Conservation (phyloP, 176 grass and related monocot species). For the Oropetium thomaeum region DNA sequence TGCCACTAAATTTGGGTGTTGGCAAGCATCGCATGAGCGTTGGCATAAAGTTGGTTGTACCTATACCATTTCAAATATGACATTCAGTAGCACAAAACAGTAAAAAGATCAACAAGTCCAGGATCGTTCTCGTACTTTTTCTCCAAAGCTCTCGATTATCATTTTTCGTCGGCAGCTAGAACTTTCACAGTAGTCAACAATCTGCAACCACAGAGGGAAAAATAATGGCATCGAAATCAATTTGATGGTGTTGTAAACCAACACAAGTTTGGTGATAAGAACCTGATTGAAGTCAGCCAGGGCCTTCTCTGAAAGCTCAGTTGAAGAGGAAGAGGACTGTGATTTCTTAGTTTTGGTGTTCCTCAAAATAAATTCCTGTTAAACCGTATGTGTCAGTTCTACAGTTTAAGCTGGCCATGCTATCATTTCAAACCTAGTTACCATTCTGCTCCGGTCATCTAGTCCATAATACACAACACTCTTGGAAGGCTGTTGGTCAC, state of each 20-base stretch:
- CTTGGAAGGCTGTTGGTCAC: slow-evolving; percentile 71
- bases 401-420: not conserved
- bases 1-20: slow-evolving; percentile 68
- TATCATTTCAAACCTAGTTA: slow-evolving; percentile 34
- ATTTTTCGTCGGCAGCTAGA: slow-evolving; percentile 65
- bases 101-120: slow-evolving; percentile 8
- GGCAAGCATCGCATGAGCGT: slow-evolving; percentile 81
- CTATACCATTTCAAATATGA: slow-evolving; percentile 46
- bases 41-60: slow-evolving; percentile 73
- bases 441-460: slow-evolving; percentile 84
- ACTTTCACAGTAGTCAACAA: slow-evolving; percentile 90
- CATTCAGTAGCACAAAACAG: slow-evolving; percentile 27
- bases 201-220: slow-evolving; percentile 43
- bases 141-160: slow-evolving; percentile 88
- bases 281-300: slow-evolving; percentile 85
- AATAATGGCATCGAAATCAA: slow-evolving; percentile 1
- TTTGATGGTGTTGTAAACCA: slow-evolving; percentile 4
- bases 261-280: slow-evolving; percentile 21
- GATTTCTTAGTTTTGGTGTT: slow-evolving; percentile 59
- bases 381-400: slow-evolving; percentile 34
- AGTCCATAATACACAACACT: slow-evolving; percentile 92
- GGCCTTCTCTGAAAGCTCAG: slow-evolving; percentile 61
- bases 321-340: slow-evolving; percentile 51
- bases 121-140: slow-evolving; percentile 46
- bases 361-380: slow-evolving; percentile 88